phyloP scores from a whole-genome alignment of 2,329 filamentous ascomycete genomes.

The Microcera coccophila region DNA sequence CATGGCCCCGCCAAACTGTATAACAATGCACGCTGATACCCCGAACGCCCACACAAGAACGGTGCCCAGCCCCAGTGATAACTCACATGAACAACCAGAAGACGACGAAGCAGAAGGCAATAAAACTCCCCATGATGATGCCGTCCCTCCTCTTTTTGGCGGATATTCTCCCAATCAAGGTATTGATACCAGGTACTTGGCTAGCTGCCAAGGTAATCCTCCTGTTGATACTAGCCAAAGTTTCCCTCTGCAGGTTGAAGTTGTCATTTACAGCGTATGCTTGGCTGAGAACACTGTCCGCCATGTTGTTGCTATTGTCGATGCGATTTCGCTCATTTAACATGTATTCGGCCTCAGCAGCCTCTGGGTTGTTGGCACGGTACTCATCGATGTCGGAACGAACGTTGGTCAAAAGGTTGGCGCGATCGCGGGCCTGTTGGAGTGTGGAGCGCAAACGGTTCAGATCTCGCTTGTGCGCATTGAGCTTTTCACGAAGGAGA shows the following conservation, averaged over 20 bases:
- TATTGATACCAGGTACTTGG: conserved; percentile 89
- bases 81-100: conserved; percentile 71
- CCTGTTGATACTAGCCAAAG: conserved; percentile 80
- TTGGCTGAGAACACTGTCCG: conserved; percentile 87
- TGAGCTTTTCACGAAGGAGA: conserved; percentile 84
- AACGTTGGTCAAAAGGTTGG: conserved; percentile 86
- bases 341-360: conserved; percentile 95
- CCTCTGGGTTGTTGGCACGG: conserved; percentile 73
- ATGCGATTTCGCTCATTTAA: conserved; percentile 80
- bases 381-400: conserved; percentile 90
- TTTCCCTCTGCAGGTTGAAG: conserved; percentile 84
- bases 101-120: conserved; percentile 85
- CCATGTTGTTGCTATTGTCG: conserved; percentile 84
- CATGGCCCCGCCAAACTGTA: conserved; percentile 29
- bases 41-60: conserved; percentile 35
- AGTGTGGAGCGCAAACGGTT: conserved; percentile 69
- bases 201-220: conserved; percentile 85
- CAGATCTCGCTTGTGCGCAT: conserved; percentile 81
- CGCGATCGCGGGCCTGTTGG: conserved; percentile 73
- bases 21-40: conserved; percentile 37
- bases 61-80: conserved; percentile 10
- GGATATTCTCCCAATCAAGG: conserved; percentile 85
- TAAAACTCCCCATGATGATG: conserved; percentile 86
- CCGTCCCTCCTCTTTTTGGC: conserved; percentile 93
- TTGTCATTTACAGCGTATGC: conserved; percentile 95